Base-by-base conservation (phyloP, 2,329 filamentous ascomycete genomes). In the Lithohypha guttulata region DNA sequence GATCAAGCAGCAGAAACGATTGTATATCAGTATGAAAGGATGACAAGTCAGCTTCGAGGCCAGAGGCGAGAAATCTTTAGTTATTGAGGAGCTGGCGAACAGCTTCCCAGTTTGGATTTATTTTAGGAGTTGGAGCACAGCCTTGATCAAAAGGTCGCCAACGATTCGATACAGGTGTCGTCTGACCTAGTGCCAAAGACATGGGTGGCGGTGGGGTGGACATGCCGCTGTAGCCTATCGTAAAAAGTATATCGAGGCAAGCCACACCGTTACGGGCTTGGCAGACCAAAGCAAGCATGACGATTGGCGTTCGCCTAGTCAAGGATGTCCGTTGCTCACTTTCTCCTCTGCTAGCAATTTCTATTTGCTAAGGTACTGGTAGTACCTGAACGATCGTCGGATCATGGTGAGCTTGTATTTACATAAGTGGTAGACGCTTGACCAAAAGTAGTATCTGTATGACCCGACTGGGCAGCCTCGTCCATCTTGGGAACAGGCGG, bases 61-160 rank as follows among this genome's bases (percentile, higher is more conserved):
- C 18, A 34, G 18, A 15, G 23, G 34, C 11, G 15, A 34, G 23
- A 25, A 15, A 11, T 13, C 17, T 14, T 19, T 26, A 37, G 32
- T 34, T 37, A 37, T 29, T 25, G n/a, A 20, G n/a, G 18, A 10
- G 19, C 34, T 11, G 10, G 7, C 23, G 15, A 19, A 23, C 34
- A 10, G 10, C n/a, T 11, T 15, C 15, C 23, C 10, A 30, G 5
- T 18, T 10, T 19, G 23, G 26, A 23, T 28, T 28, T 37, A 37
- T 37, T 37, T 37, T 37, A 21, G 34, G 25, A 37, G n/a, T n/a
- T 30, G 34, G 34, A 28, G 34, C 34, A 37, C 34, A 29, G 34
- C 34, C 34, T 18, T n/a, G n/a, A n/a, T n/a, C n/a, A n/a, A n/a
- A n/a, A n/a, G n/a, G n/a, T n/a, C n/a, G n/a, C n/a, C n/a, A n/a